Percentiles rank a stretch among this genome's conserved stretches.
These are phyloP conservation scores for Coniochaeta hoffmannii DNA, from an alignment of 2,329 filamentous ascomycete species.

Conservation along the genomic window DNA sequence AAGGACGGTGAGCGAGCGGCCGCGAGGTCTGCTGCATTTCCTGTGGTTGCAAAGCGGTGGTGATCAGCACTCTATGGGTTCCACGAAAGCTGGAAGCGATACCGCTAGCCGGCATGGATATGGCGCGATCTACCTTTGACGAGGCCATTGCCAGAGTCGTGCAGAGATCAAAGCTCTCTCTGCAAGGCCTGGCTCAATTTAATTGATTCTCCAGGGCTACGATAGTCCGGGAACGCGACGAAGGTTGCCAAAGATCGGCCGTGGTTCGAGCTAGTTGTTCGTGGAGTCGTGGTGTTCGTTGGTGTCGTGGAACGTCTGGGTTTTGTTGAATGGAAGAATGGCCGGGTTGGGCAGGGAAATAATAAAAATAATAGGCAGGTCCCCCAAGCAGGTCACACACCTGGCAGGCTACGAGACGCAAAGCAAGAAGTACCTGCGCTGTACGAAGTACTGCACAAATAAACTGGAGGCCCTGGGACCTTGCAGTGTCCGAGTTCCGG, in stretches of 20 bases:
- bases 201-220: background rate
- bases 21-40: constrained; percentile 60
- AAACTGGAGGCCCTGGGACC: too few relatives aligned
- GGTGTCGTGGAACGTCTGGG: constrained; percentile 2
- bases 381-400: background rate
- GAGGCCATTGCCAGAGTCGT: constrained; percentile 22
- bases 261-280: background rate
- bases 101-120: constrained; percentile 15
- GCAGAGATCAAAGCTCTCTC: constrained; percentile 8
- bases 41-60: constrained; percentile 29
- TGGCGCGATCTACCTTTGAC: constrained; percentile 16
- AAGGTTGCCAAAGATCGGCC: background rate
- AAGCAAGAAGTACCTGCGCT: background rate
- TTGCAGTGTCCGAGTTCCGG: background rate
- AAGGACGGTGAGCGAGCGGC: constrained; percentile 57
- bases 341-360: constrained; percentile 1
- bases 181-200: constrained; percentile 8
- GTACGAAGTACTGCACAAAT: too few relatives aligned
- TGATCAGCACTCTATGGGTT: constrained; percentile 29
- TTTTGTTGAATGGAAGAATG: constrained; percentile 3
- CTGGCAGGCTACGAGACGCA: background rate
- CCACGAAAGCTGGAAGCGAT: constrained; percentile 14
- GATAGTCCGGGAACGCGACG: constrained; percentile 6
- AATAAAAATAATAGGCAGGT: constrained; percentile 3
- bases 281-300: background rate